Evolutionary conservation across 2,329 filamentous ascomycete genomes (phyloP), one percentile per base, ranked within the genome.

Genomic region (Graphiopsis chlorocephala): DNA sequence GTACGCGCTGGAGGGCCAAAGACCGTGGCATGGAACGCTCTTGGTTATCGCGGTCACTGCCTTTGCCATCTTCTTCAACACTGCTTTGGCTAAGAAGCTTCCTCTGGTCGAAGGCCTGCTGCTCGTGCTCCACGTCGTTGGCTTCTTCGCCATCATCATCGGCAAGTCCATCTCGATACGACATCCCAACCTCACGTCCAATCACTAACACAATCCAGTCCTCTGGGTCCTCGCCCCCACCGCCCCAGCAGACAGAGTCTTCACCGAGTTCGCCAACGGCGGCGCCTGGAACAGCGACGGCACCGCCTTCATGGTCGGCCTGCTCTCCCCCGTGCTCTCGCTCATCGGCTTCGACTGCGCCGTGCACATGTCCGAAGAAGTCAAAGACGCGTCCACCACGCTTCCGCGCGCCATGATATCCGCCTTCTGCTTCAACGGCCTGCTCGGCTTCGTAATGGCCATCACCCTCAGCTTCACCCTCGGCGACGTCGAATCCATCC

Each of bases 141-240:
- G 83, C 7, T 85, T 85, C 73, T 81, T 85, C 53, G 83, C 80
- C 0, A 82, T 85, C 59, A 68, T 86, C 11, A 79, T 82, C n/a
- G 60, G 60, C 47, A 33, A 55, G 48, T 31, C 26, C 25, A 53
- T 31, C 14, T 79, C 10, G 38, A 20, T n/a, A 8, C 81, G 0
- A 26, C 10, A 45, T 25, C n/a, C 17, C 20, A 25, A 4, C 20
- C 23, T 17, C 33, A 38, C 15, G 14, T 28, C 20, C 4, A 10
- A 23, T 1, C 0, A 5, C 60, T 62, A 62, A 62, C 48, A 62
- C 25, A 4, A 20, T 17, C 10, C 25, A 62, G 69, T 85, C 23
- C 68, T 69, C 67, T 71, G 71, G 57, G 69, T 74, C 68, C 61
- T 75, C 15, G 70, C 73, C 1, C 48, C 58, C 10, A 57, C 70